These are phyloP conservation scores for Russula emetica DNA, from an alignment of 768 basidiomycete species.

Conservation along the genomic window DNA sequence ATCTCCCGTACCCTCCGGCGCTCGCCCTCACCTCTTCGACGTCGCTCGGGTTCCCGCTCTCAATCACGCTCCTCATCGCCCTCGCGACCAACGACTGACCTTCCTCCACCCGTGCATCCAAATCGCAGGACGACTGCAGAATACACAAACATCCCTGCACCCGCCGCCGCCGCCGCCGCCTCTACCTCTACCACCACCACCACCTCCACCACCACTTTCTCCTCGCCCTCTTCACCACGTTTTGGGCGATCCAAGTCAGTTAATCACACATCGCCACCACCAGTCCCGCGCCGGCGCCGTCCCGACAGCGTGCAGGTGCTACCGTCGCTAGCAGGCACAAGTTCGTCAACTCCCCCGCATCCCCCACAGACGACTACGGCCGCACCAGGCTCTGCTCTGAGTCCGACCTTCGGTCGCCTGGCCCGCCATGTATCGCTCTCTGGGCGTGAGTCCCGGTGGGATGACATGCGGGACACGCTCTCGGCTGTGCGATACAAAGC, in stretches of 20 bases:
- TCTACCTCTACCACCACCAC: not conserved
- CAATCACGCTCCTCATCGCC: slow-evolving; percentile 34
- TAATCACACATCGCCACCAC: slow-evolving; percentile 42
- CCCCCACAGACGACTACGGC: slow-evolving; percentile 21
- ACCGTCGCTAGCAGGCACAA: slow-evolving; percentile 10
- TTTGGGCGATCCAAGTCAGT: slow-evolving; percentile 54
- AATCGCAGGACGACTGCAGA: slow-evolving; percentile 40
- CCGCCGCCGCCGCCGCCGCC: not conserved
- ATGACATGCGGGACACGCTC: slow-evolving; percentile 31
- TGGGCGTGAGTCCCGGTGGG: slow-evolving; percentile 38
- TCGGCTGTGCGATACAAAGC: slow-evolving; percentile 61
- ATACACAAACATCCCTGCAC: slow-evolving; percentile 1
- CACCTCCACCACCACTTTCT: not conserved
- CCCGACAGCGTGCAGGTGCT: slow-evolving; percentile 62
- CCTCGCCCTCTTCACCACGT: slow-evolving; percentile 35
- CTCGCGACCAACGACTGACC: slow-evolving; percentile 34
- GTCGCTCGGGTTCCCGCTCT: slow-evolving; percentile 4
- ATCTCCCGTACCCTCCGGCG: not conserved
- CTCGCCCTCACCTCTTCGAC: slow-evolving; percentile 16
- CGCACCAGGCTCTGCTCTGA: slow-evolving; percentile 17
- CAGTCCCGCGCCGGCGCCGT: slow-evolving; percentile 43
- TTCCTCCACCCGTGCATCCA: slow-evolving; percentile 51
- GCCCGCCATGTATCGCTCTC: slow-evolving; percentile 42
- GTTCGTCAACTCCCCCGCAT: slow-evolving; percentile 1
- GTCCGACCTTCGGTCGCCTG: slow-evolving; percentile 28